Evolutionary conservation across 345 rosid species (phyloP), one percentile per base, ranked within the genome.

Genomic region (Fremontodendron californicum): DNA sequence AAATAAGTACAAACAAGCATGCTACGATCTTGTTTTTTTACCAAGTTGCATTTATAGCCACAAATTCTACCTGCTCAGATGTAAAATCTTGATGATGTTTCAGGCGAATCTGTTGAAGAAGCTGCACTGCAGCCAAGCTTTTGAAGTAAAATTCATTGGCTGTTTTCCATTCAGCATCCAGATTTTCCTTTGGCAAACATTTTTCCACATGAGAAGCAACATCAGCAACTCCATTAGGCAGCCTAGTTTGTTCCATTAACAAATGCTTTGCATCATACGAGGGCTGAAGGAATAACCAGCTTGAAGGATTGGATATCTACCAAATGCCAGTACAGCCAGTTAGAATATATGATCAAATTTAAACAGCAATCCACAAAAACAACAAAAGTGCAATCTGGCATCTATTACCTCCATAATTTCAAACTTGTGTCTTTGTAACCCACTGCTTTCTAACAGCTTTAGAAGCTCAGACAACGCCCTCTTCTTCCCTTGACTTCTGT

Each of bases 121-220:
- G 81, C 85, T 89, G 92, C 81, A 92, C 88, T 23, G 98, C 86
- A 78, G 90, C 91, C 74, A 90, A 75, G 83, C 99, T 92, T 80
- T 92, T 89, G 84, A 93, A 96, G 87, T 93, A 90, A 81, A 87
- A 88, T 71, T 87, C 90, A 66, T 91, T 93, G 39, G 77, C 89
- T 19, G 57, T 80, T 81, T 84, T 93, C 98, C 96, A 96, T 35
- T 88, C 90, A 65, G 70, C 63, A 33, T 79, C 87, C 70, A 81
- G 60, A 18, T 45, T 73, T 75, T 71, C 86, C 79, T 77, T 49
- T 6, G 80, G 75, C 63, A 66, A 71, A 78, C 79, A 75, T 33
- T 81, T 75, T 75, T 81, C 81, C 76, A 78, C 69, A 31, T 66
- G 40, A 71, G 85, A 71, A 78, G 83, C 45, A 33, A 74, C 76